Base-by-base conservation (phyloP, 192 early-diverging fungal genomes). In the Mortierella claussenii region DNA sequence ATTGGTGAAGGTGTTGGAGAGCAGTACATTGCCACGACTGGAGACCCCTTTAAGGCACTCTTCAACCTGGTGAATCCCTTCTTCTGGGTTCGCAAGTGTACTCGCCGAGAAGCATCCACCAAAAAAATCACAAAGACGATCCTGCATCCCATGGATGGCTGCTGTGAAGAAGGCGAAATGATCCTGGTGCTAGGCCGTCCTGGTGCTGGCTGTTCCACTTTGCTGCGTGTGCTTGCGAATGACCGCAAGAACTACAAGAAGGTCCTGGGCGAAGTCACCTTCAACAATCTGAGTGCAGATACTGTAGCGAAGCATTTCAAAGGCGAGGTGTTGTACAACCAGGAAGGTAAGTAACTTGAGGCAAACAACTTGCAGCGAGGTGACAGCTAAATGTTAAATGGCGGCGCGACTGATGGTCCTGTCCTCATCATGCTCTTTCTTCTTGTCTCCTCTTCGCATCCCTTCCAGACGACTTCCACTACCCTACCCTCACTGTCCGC, bases 321-420 rank as follows among this genome's bases (percentile, higher is more conserved):
- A 59, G 91, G 89, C 36, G 89, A 93, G 56, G 87, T 95, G 4
- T 83, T 87, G 17, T 96, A 94, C 61, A 91, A 90, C 65, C 85
- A 89, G 69, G 94, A 96, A 83, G 73, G 73, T 67, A 76, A 44
- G 27, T 11, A 24, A 20, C n/a, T n/a, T n/a, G n/a, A n/a, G n/a
- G n/a, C n/a, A n/a, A n/a, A n/a, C n/a, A n/a, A n/a, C n/a, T n/a
- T n/a, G n/a, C n/a, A n/a, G n/a, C n/a, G n/a, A n/a, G n/a, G n/a
- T n/a, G n/a, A n/a, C n/a, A n/a, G n/a, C n/a, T n/a, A n/a, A n/a
- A n/a, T n/a, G n/a, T n/a, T n/a, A n/a, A n/a, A n/a, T n/a, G n/a
- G n/a, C n/a, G n/a, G n/a, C n/a, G n/a, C n/a, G n/a, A n/a, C n/a
- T n/a, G n/a, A n/a, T n/a, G n/a, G n/a, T n/a, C n/a, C n/a, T n/a